A percentile compares a stretch with the other conserved stretches of the same genome.
phyloP scores from a whole-genome alignment of 2,329 filamentous ascomycete genomes.

The Fusarium poae region DNA sequence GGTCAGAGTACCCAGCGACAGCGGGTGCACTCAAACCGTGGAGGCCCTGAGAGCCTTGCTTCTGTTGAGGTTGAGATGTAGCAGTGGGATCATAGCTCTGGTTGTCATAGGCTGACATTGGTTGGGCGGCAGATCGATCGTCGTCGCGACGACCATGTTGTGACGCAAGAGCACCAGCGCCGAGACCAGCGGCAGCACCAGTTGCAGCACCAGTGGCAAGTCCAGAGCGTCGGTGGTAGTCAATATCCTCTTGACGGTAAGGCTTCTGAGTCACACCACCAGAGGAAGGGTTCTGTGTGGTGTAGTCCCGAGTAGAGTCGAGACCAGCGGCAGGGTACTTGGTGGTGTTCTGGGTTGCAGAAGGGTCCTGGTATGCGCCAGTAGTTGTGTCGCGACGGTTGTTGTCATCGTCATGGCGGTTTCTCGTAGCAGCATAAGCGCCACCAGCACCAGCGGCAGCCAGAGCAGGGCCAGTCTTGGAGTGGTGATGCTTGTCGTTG shows the following conservation, averaged over 20 bases:
- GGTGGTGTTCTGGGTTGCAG: not conserved
- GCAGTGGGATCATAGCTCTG: not conserved
- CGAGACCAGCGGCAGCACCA: slow-evolving; percentile 15
- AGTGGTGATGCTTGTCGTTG: slow-evolving; percentile 13
- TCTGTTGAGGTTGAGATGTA: not conserved
- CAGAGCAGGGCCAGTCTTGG: slow-evolving; percentile 28
- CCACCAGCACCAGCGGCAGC: slow-evolving; percentile 37
- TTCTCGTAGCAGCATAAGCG: slow-evolving; percentile 26
- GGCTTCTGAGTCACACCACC: not conserved
- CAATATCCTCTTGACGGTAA: not conserved
- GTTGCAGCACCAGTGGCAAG: slow-evolving; percentile 1
- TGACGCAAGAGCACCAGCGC: slow-evolving; percentile 15
- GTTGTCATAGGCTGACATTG: not conserved
- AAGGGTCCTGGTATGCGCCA: not conserved
- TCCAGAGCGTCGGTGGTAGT: not conserved
- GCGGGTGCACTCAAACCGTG: not conserved
- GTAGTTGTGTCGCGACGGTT: not conserved
- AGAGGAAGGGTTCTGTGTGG: slow-evolving; percentile 1
- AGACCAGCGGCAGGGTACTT: slow-evolving; percentile 19
- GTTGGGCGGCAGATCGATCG: not conserved
- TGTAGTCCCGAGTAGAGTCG: not conserved
- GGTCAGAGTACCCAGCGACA: not conserved
- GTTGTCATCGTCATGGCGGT: slow-evolving; percentile 13
- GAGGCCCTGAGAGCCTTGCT: not conserved
- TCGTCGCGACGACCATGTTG: slow-evolving; percentile 9